phyloP scores from a whole-genome alignment of 805 yeast species.

The Ogataea pilisensis region DNA sequence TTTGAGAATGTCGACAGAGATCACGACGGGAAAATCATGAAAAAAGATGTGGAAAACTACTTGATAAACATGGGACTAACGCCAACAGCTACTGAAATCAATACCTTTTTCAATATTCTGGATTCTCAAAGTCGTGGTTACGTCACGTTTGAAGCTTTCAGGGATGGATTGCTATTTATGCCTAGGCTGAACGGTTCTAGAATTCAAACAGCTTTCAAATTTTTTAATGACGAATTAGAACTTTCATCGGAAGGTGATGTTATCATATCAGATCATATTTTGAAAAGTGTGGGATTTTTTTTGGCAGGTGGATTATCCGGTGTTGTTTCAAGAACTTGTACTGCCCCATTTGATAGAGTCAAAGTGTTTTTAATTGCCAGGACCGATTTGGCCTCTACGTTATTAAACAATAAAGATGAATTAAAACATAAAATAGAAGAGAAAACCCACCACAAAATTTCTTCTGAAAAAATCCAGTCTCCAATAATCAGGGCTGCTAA shows the following conservation, averaged over 20 bases:
- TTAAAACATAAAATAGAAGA: constrained; percentile 30
- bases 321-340: constrained; percentile 90
- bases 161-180: constrained; percentile 75
- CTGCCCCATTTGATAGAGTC: constrained; percentile 95
- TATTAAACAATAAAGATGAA: constrained; percentile 52
- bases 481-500: constrained; percentile 79
- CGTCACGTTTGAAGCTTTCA: constrained; percentile 81
- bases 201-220: constrained; percentile 74
- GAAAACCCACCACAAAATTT: constrained; percentile 38
- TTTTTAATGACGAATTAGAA: constrained; percentile 69
- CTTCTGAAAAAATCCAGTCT: constrained; percentile 51
- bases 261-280: constrained; percentile 69
- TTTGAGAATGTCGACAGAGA: constrained; percentile 66
- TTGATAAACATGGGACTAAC: constrained; percentile 50
- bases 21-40: constrained; percentile 65
- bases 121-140: constrained; percentile 58
- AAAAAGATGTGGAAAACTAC: constrained; percentile 64
- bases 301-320: constrained; percentile 95
- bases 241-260: constrained; percentile 91
- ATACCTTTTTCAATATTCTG: constrained; percentile 49
- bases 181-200: constrained; percentile 78
- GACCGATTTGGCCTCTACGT: constrained; percentile 71
- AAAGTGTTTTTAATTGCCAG: constrained; percentile 93
- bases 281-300: constrained; percentile 85
- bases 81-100: constrained; percentile 50